A percentile compares a stretch with the other conserved stretches of the same genome.
These are phyloP conservation scores for Zasmidium citrigriseum DNA, from an alignment of 2,329 filamentous ascomycete genomes.

Conservation along the genomic window DNA sequence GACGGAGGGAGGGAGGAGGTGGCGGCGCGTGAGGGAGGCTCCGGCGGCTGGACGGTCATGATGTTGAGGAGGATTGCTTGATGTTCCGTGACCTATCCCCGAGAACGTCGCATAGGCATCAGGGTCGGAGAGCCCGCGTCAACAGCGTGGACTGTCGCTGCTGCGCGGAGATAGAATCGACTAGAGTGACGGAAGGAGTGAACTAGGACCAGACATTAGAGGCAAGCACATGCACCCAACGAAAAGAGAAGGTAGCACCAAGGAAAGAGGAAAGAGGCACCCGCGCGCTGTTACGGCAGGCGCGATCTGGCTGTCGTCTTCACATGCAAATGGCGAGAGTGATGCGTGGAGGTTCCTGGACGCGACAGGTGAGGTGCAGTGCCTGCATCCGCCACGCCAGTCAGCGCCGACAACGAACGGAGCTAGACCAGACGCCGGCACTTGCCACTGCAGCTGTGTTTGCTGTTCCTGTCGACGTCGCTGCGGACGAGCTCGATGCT, in stretches of 20 bases:
- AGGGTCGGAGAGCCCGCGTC: too few species aligned
- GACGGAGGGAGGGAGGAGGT: slow-evolving; percentile 10
- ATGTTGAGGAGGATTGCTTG: background rate
- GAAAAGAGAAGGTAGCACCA: background rate
- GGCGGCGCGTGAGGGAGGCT: slow-evolving; percentile 8
- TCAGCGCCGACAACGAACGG: too few species aligned
- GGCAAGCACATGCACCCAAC: too few species aligned
- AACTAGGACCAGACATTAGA: background rate
- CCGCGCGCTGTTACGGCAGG: too few species aligned
- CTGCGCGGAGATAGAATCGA: too few species aligned
- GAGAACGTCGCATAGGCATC: too few species aligned
- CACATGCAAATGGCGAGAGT: background rate
- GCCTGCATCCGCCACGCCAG: background rate
- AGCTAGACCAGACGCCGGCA: too few species aligned
- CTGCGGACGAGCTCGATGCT: background rate
- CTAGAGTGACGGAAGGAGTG: background rate
- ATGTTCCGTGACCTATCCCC: too few species aligned
- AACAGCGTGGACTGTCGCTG: too few species aligned
- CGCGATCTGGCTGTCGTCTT: background rate
- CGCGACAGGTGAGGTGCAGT: background rate
- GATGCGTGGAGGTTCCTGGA: background rate
- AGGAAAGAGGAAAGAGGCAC: background rate
- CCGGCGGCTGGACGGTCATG: background rate
- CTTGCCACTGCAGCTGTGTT: too few species aligned
- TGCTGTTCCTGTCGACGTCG: too few species aligned